phyloP scores from a whole-genome alignment of 192 early-diverging fungal genomes.

The Mortierella claussenii region DNA sequence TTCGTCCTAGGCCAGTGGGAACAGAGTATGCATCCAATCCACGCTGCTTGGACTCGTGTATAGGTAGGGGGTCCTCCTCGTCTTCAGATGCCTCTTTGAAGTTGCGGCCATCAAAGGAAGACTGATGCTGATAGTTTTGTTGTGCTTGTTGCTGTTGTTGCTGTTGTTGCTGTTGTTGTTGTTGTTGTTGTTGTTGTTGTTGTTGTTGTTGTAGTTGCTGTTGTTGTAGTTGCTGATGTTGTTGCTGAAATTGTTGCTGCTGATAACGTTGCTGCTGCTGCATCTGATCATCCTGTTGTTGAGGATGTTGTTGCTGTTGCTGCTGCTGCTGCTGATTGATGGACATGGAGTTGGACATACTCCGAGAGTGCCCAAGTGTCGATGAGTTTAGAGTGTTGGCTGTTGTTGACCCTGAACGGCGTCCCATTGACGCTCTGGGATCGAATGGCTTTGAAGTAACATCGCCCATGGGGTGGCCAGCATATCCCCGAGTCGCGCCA shows the following conservation, averaged over 20 bases:
- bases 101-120: slow-evolving; percentile 26
- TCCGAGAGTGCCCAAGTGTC: slow-evolving; percentile 15
- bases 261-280: slow-evolving; percentile 30
- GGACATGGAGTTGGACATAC: slow-evolving; percentile 16
- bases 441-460: slow-evolving; percentile 14
- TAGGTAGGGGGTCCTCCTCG: slow-evolving; percentile 47
- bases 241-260: slow-evolving; percentile 26
- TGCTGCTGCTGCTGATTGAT: slow-evolving; percentile 17
- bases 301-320: slow-evolving; percentile 22
- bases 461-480: slow-evolving; percentile 13
- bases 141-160: slow-evolving; percentile 18
- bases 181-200: slow-evolving; percentile 26
- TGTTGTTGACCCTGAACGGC: slow-evolving; percentile 31
- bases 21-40: slow-evolving; percentile 83
- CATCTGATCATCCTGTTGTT: slow-evolving; percentile 15
- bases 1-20: slow-evolving; percentile 55
- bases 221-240: slow-evolving; percentile 15
- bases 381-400: slow-evolving; percentile 9
- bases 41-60: slow-evolving; percentile 37
- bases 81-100: slow-evolving; percentile 56
- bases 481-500: slow-evolving; percentile 25
- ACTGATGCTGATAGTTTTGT: slow-evolving; percentile 30
- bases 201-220: slow-evolving; percentile 37
- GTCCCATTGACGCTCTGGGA: slow-evolving; percentile 30
- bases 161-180: slow-evolving; percentile 24